Base-by-base conservation (phyloP, 2,329 filamentous ascomycete species). In the Monosporascus sp. region DNA sequence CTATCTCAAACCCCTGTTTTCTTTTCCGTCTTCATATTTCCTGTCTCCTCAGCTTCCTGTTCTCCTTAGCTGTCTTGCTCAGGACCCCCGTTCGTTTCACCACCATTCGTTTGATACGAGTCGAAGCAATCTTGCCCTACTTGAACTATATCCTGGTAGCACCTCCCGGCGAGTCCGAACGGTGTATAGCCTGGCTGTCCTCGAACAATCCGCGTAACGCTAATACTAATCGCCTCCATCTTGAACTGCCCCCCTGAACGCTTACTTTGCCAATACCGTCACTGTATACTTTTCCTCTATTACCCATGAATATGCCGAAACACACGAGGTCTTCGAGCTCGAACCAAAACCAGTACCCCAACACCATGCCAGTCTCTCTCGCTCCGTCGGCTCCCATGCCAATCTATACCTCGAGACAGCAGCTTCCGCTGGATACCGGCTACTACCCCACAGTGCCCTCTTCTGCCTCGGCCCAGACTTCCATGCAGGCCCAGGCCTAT, bases 81-180 rank as follows among this genome's bases (percentile, higher is more conserved):
- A 56, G 52, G 50, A 57, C 53, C 57, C 58, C 60, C 63, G 55
- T 67, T 67, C 64, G 63, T 67, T 68, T 66, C 65, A 63, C 50
- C 61, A 59, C 63, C 66, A 58, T 69, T 72, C 69, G 70, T 73
- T 75, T 74, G 70, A 74, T 64, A 73, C 71, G 70, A 73, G 64
- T 63, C 50, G 59, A 62, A 57, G 55, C 55, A 48, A 51, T 49
- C 43, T 44, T 53, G 48, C 52, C 14, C 51, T 44, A 49, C 44
- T 25, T 52, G 52, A 48, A 52, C 56, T 20, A 24, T 47, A 18
- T 50, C 49, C 27, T 37, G 27, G 43, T 37, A 49, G 51, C 45
- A 55, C 49, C 50, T 47, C 50, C 48, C 48, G 49, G 50, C 50
- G 52, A 58, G 44, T 48, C 50, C 41, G 35, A 54, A 14, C 22